Evolutionary conservation across 352 stramenopile genomes (phyloP), one percentile per base, ranked within the genome.

Genomic region (Phytophthora colocasiae): DNA sequence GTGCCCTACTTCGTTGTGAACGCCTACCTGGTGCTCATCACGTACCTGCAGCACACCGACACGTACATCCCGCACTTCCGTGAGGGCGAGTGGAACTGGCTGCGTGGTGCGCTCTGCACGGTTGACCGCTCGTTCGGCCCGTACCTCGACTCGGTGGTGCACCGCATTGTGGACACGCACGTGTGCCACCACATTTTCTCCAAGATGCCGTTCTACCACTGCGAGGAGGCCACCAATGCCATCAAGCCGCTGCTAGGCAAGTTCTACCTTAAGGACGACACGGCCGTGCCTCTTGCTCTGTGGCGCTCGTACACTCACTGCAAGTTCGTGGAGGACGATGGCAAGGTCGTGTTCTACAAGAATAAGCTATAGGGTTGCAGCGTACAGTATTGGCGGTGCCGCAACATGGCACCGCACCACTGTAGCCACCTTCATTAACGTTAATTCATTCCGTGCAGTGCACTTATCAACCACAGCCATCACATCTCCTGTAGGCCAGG

Each of bases 121-220:
- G 98, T 99, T 57, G 97, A 99, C 82, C 92, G 97, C n/a, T 93
- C 91, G 2, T 99, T 99, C 62, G 94, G 97, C 45, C 61, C 81
- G 38, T 98, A 98, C 67, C 93, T 99, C 56, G 96, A 99, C 77
- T 91, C 95, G 64, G 96, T 98, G 58, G 90, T 99, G 71, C 97
- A 99, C 85, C 96, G 97, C 80, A 99, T 99, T 75, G 89, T 94
- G 34, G 95, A 97, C 83, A 99, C 97, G 38, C 97, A 99, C 81
- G 97, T 99, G 53, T 92, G 85, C 52, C 97, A 99, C 81, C 97
- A 99, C 79, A 91, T 99, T 50, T 99, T 99, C 78, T 98, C 96
- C 73, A 98, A 99, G 83, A 98, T 99, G 93, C 97, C 97, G 14
- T 99, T 98, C 76, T 99, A 99, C 89, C 96, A 99, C 79, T 97